Base-by-base conservation (phyloP, 2,329 filamentous ascomycete species). In the Chalara sp. region DNA sequence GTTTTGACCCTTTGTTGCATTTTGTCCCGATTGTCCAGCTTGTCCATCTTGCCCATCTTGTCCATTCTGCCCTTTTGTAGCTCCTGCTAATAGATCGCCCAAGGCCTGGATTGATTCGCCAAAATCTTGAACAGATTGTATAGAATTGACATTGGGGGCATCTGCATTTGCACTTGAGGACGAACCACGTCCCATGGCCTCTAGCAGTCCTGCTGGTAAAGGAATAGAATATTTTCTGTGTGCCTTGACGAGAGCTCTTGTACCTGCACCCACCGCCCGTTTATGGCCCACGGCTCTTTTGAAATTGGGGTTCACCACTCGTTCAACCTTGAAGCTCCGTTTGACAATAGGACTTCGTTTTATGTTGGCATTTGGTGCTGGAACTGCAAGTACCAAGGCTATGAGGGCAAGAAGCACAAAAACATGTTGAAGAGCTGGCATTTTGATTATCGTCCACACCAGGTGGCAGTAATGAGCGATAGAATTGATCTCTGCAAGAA, bases 201-300 rank as follows among this genome's bases (percentile, higher is more conserved):
- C 71, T 47, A 72, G 61, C 47, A 76, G 63, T 6, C 67, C 68
- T 2, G 70, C 59, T 2, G 74, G 68, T 44, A 78, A 68, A 37
- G 70, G 68, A 68, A 84, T 76, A 55, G 78, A 76, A 66, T 78
- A 89, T 66, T 91, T 91, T 59, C 74, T 69, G 65, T 86, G 84
- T 12, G 84, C 80, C 68, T 80, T 86, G 47, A 77, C 68, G 58
- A 91, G 73, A 47, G 84, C 82, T 50, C 61, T 67, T 0, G 62
- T 64, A 39, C 62, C 63, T 30, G 62, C 62, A 42, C 62, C 63
- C 8, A 57, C 49, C 4, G 58, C 46, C 40, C 61, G 52, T 32
- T 56, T 51, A 45, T 50, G 52, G 21, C 45, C 45, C 2, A 32
- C 37, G 6, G 29, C 8, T 13, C 60, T 53, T 44, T 53, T 70